Base-by-base conservation (phyloP, 2,329 filamentous ascomycete genomes). In the Fusarium humuli region DNA sequence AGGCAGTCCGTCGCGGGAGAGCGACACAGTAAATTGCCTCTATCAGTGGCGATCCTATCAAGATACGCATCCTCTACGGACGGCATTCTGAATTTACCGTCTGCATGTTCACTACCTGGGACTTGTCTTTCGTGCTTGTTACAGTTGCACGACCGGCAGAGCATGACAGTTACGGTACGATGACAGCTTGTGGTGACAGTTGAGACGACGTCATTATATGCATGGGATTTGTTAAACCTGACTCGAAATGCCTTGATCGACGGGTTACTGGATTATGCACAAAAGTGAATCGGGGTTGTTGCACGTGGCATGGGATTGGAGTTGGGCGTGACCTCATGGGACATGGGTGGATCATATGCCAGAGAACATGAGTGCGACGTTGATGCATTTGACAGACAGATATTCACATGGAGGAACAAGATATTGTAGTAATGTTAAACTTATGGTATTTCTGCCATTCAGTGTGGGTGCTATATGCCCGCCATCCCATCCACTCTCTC, bases 361-460 rank as follows among this genome's bases (percentile, higher is more conserved):
- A 54, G 9, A 42, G 56, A 46, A 40, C 71, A 73, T 73, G 61
- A 72, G 25, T 70, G 66, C 22, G 62, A 70, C 66, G 48, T 67
- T 53, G 45, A 41, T 22, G 54, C 18, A n/a, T 27, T 25, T 46
- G 40, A 32, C 18, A 32, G 40, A 18, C 34, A 9, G 5, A 47
- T 13, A 47, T 49, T 48, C 50, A 61, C 46, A 32, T 32, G 5
- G 2, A 12, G n/a, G 32, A 12, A 37, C 34, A n/a, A 37, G 18
- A 37, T 16, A 50, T 41, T 25, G 30, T 53, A 59, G 30, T 53
- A 59, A 27, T 60, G 40, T 68, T 52, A 68, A 67, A 65, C 61
- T 78, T 77, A 78, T 79, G 77, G 76, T 79, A 78, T 79, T 79
- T 65, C 76, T 79, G 77, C 77, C 77, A 78, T 79, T 79, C 77